These are phyloP conservation scores for Cryphonectria naterciae DNA, from an alignment of 2,329 filamentous ascomycete genomes.

Conservation along the genomic window DNA sequence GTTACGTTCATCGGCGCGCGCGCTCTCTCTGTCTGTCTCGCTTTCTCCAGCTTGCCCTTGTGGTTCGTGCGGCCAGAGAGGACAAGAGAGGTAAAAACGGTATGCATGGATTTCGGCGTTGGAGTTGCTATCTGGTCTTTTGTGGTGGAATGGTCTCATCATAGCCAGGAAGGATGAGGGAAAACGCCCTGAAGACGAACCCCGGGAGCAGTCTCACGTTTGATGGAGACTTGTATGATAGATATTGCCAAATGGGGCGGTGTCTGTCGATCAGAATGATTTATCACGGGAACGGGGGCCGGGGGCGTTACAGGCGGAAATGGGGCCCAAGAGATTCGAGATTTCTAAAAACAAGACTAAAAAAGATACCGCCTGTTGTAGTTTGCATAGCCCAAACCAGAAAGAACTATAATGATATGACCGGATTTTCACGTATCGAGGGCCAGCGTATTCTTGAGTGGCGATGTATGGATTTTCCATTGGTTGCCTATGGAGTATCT, in stretches of 20 bases:
- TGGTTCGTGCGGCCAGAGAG: not conserved
- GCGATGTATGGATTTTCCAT: not conserved
- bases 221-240: not conserved
- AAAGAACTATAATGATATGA: not conserved
- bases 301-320: constrained; percentile 14
- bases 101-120: constrained; percentile 29
- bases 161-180: not conserved
- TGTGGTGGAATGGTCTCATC: not conserved
- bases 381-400: constrained; percentile 9
- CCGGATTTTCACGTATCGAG: not conserved
- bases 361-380: constrained; percentile 23
- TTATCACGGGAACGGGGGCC: not conserved
- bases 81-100: constrained; percentile 4
- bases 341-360: constrained; percentile 17
- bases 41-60: not conserved
- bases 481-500: not conserved
- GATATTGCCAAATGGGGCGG: not conserved
- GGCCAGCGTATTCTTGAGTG: not conserved
- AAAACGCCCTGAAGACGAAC: not conserved
- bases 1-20: not conserved
- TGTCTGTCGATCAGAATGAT: constrained; percentile 3
- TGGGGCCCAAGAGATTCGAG: not conserved
- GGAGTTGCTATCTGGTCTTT: constrained; percentile 5
- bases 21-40: not conserved
- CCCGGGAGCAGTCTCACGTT: not conserved